Evolutionary conservation across 1,139 yeast genomes (phyloP).

Genomic region (Scheffersomyces quercinus): DNA sequence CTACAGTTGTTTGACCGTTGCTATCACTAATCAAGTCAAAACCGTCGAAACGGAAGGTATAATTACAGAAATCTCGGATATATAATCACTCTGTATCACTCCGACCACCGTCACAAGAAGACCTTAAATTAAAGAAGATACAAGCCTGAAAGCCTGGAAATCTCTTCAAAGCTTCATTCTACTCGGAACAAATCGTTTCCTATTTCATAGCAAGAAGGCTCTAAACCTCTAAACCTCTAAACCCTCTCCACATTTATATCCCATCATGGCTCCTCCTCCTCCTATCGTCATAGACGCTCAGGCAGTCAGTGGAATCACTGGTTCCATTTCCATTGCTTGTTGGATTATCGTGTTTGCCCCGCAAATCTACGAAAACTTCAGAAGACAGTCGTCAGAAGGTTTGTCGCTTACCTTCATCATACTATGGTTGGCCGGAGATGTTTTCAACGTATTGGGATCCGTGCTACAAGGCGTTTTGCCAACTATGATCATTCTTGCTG

Average conservation of each 20-base stretch:
- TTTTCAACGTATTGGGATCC: slow-evolving; percentile 88
- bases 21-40: too few species aligned
- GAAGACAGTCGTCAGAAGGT: slow-evolving; percentile 83
- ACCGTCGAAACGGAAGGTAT: too few species aligned
- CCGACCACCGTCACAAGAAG: too few species aligned
- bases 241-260: not conserved
- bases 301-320: slow-evolving; percentile 83
- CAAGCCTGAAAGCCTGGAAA: too few species aligned
- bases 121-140: too few species aligned
- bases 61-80: too few species aligned
- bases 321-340: slow-evolving; percentile 91
- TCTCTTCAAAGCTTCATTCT: too few species aligned
- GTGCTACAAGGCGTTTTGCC: slow-evolving; percentile 85
- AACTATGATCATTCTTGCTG: slow-evolving; percentile 87
- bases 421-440: slow-evolving; percentile 87
- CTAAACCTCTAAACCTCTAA: too few species aligned
- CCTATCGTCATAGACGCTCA: slow-evolving; percentile 72
- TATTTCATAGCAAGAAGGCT: too few species aligned
- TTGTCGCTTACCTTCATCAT: slow-evolving; percentile 78
- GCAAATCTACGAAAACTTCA: slow-evolving; percentile 89
- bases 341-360: slow-evolving; percentile 99
- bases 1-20: too few species aligned
- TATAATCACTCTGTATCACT: too few species aligned
- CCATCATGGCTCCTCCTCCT: slow-evolving; percentile 55
- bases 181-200: too few species aligned